Conservation (phyloP, 2,329 filamentous ascomycete species). For the Aspergillus chevalieri region DNA sequence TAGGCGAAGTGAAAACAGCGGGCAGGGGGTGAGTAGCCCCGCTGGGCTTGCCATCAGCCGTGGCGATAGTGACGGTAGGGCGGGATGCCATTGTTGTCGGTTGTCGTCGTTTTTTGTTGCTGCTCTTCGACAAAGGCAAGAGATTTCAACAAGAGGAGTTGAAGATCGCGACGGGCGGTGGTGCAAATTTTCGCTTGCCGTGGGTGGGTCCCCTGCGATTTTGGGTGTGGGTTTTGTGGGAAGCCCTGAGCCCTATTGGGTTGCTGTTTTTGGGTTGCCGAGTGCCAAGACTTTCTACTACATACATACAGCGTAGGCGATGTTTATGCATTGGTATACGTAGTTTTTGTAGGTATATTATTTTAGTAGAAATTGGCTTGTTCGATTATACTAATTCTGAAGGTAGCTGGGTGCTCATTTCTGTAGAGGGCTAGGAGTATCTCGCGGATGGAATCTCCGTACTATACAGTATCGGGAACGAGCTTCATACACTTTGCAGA, state of each 20-base stretch:
- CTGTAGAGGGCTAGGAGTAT: too few species aligned
- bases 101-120: conserved; percentile 28
- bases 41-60: conserved; percentile 88
- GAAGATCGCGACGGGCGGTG: conserved; percentile 28
- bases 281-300: background rate
- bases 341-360: too few species aligned
- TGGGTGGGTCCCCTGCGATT: conserved; percentile 5
- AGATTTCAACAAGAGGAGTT: conserved; percentile 17
- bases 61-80: conserved; percentile 95
- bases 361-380: too few species aligned
- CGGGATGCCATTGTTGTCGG: conserved; percentile 75
- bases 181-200: conserved; percentile 42
- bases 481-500: too few species aligned
- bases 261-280: conserved; percentile 11
- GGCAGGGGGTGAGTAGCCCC: conserved; percentile 87
- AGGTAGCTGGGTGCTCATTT: too few species aligned
- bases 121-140: background rate
- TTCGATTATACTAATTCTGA: too few species aligned
- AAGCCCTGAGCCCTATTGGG: conserved; percentile 34
- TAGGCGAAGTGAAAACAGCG: conserved; percentile 93
- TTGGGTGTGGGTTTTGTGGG: conserved; percentile 14
- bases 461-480: too few species aligned
- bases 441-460: too few species aligned
- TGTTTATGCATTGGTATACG: too few species aligned
- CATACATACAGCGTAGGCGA: background rate